Conservation (phyloP, 225 moss, liverwort and hornwort genomes). For the Lunularia cruciata region DNA sequence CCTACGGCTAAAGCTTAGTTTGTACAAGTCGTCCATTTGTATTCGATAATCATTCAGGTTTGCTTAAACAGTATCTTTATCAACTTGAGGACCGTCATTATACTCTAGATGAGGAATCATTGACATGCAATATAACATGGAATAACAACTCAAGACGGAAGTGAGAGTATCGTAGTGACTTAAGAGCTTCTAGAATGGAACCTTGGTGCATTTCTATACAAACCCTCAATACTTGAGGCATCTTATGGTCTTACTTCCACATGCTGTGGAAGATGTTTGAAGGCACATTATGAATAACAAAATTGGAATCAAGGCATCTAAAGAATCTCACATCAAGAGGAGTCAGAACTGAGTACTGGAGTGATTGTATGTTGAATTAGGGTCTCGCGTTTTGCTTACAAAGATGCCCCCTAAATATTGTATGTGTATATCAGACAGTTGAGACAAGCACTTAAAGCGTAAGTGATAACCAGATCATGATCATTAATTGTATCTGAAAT, state of each 20-base stretch:
- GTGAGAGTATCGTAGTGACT: slow-evolving; percentile 2
- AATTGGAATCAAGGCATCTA: not conserved
- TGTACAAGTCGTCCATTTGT: no score
- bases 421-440: not conserved
- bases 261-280: not conserved
- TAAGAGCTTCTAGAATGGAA: slow-evolving; percentile 3
- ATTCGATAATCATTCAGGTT: no score
- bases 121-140: not conserved
- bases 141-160: not conserved
- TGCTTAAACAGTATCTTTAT: no score
- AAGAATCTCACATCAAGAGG: slow-evolving; percentile 5
- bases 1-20: no score
- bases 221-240: not conserved
- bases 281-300: not conserved
- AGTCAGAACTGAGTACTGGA: no score
- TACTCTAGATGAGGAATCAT: not conserved
- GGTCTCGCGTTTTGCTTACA: not conserved
- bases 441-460: no score
- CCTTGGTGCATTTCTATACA: not conserved
- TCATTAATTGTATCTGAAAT: no score
- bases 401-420: not conserved
- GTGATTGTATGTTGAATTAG: not conserved
- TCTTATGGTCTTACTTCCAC: not conserved
- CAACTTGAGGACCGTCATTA: not conserved
- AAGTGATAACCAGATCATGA: no score